Percentiles rank a stretch among this genome's conserved stretches.
Evolutionary conservation across 306 rosid species (phyloP).

Genomic region (Vicia villosa): DNA sequence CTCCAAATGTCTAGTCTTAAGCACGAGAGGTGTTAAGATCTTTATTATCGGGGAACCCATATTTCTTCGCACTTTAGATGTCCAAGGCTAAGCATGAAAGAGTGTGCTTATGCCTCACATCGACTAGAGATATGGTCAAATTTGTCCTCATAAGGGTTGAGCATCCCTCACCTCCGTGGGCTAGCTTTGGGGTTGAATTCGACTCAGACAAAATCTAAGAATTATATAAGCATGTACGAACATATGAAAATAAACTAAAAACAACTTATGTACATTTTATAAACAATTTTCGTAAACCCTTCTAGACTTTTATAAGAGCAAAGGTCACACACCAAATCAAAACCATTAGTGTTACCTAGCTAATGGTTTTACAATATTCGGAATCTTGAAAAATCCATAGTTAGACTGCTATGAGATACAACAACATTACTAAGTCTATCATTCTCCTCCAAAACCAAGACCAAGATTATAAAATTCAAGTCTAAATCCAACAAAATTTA

Average conservation of each 20-base stretch:
- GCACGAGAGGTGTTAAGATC: neutral
- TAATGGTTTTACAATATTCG: slow-evolving; percentile 22
- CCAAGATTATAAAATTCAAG: slow-evolving; percentile 1
- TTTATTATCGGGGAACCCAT: neutral
- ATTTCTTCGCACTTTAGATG: neutral
- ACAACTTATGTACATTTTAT: neutral
- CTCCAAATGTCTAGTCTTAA: neutral
- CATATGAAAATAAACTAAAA: neutral
- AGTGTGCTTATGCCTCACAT: neutral
- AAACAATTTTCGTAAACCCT: neutral
- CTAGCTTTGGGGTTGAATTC: neutral
- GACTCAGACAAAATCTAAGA: neutral
- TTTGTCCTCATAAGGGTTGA: neutral
- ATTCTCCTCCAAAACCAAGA: slow-evolving; percentile 7
- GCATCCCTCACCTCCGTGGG: neutral
- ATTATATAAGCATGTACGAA: neutral
- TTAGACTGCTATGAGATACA: slow-evolving; percentile 25
- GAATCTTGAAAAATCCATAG: slow-evolving; percentile 26
- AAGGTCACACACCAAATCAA: neutral
- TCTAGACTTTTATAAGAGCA: neutral
- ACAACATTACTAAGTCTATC: slow-evolving; percentile 30
- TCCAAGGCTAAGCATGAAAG: neutral
- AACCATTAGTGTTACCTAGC: slow-evolving; percentile 22
- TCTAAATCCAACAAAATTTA: slow-evolving; percentile 12
- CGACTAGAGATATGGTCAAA: neutral